phyloP scores from a whole-genome alignment of 768 basidiomycete species.

The Trametes gibbosa region DNA sequence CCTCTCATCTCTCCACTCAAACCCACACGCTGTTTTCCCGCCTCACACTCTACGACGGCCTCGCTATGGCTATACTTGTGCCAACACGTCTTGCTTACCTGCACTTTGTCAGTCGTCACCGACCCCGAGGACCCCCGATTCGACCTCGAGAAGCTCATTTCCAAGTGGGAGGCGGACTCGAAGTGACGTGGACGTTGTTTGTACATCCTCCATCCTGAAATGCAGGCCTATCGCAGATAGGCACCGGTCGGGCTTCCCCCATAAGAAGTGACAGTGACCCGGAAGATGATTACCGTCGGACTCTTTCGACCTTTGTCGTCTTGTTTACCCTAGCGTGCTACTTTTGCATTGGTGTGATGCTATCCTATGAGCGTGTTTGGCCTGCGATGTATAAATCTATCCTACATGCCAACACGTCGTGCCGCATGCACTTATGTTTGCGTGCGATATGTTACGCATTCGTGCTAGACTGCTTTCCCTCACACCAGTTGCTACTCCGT shows the following conservation, averaged over 20 bases:
- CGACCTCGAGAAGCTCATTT: constrained; percentile 89
- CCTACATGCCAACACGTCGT: too few species aligned
- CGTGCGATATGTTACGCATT: too few species aligned
- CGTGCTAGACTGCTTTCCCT: too few species aligned
- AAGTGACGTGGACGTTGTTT: constrained; percentile 18
- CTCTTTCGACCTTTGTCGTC: too few species aligned
- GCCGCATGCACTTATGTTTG: too few species aligned
- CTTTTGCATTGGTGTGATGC: background rate
- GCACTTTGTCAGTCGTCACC: constrained; percentile 65
- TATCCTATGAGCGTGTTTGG: background rate
- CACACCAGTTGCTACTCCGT: too few species aligned
- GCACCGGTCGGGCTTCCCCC: background rate
- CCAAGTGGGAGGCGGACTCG: constrained; percentile 69
- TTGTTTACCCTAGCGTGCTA: background rate
- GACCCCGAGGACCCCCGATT: constrained; percentile 95
- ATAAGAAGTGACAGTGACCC: background rate
- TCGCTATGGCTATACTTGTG: background rate
- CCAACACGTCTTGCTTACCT: background rate
- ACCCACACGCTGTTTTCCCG: background rate
- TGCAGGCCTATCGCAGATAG: constrained; percentile 13
- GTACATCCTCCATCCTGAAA: constrained; percentile 12
- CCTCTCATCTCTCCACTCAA: background rate
- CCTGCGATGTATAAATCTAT: background rate
- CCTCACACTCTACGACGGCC: background rate
- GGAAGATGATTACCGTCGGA: too few species aligned